A percentile compares a stretch with the other conserved stretches of the same genome.
Evolutionary conservation across 73 alveolate species (phyloP).

Genomic region (Paramecium biaurelia): DNA sequence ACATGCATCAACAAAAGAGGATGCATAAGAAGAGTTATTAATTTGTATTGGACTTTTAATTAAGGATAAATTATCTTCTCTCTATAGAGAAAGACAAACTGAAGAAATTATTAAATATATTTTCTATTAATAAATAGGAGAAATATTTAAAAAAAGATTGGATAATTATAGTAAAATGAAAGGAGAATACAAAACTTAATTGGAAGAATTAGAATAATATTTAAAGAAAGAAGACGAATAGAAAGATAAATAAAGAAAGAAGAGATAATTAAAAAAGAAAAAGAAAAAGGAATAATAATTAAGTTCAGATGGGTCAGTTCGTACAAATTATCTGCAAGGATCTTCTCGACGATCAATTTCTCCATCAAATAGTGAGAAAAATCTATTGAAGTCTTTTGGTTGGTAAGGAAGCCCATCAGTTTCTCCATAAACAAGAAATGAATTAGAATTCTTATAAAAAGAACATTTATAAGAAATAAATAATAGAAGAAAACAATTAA

Average conservation of each 20-base stretch:
- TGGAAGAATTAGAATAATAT: neutral
- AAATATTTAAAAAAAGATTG: neutral
- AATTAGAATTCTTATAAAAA: neutral
- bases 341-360: neutral
- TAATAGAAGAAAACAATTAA: conserved; percentile 15
- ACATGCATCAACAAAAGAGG: conserved; percentile 46
- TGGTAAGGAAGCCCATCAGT: conserved; percentile 16
- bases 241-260: neutral
- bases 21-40: conserved; percentile 10
- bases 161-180: neutral
- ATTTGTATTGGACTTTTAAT: neutral
- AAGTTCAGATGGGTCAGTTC: neutral
- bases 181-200: neutral
- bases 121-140: neutral
- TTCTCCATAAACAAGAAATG: conserved; percentile 28
- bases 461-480: neutral
- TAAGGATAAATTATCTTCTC: neutral
- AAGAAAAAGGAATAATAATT: neutral
- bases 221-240: neutral
- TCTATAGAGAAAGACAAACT: neutral
- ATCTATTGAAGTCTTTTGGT: neutral
- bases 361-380: neutral
- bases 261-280: neutral
- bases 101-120: neutral
- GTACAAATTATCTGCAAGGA: neutral